Base-by-base conservation (phyloP, 768 basidiomycete genomes). In the Paxillus involutus region DNA sequence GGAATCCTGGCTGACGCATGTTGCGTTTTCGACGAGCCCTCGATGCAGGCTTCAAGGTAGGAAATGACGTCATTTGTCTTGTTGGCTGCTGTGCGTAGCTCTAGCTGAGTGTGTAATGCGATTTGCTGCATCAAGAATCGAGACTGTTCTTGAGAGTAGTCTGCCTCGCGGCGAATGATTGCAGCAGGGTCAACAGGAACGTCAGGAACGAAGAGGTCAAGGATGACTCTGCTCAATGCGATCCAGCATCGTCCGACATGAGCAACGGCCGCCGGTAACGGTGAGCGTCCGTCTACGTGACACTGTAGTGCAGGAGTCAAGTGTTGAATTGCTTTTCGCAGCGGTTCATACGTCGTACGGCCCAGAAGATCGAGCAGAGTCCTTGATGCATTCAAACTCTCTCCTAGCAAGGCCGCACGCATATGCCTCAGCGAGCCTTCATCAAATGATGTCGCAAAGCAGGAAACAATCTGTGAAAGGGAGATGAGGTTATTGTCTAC, bases 171-270 rank as follows among this genome's bases (percentile, higher is more conserved):
- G 47, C 74, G 77, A 50, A 84, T 77, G 33, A 86, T 79, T 21
- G 84, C 84, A 7, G 86, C 84, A 26, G 97, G 97, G 67, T 99
- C 97, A 46, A 98, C 72, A 3, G 95, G 93, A 2, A 82, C 73
- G 66, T 92, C 81, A 0, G 97, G 94, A 37, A 98, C 77, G 63
- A 88, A 87, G 17, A 95, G 78, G 4, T 86, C 76, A 21, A 93
- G 66, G 24, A 94, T 69, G 50, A 85, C 59, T 16, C 76, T 77
- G 43, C 81, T 78, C 46, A 90, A 64, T 1, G 78, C 79, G 32
- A 91, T 73, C 84, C 88, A 95, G 42, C 74, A 68, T 17, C 65
- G 65, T 11, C 80, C 83, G 8, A 81, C 48, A 52, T 65, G 73
- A 24, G 65, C 59, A 9, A 75, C 72, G 54, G 70, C 37, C 46